Percentiles rank a stretch among this genome's conserved stretches.
These are phyloP conservation scores for Pseudogymnoascus sp. DNA, from an alignment of 2,329 filamentous ascomycete species.

Conservation along the genomic window DNA sequence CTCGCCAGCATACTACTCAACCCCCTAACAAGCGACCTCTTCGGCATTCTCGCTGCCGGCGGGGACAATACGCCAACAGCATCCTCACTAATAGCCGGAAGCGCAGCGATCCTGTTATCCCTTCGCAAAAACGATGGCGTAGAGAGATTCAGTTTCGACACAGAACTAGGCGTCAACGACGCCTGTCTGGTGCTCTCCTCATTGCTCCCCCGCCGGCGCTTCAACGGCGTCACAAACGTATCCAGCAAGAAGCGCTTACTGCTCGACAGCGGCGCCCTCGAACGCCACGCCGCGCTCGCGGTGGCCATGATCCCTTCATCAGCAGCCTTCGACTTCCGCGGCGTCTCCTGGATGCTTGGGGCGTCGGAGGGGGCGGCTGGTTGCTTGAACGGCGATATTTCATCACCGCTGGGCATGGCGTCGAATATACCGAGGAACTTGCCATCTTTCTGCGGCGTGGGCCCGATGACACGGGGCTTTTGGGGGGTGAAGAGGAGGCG, in stretches of 20 bases:
- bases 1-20: slow-evolving; percentile 69
- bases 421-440: slow-evolving; percentile 74
- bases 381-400: slow-evolving; percentile 23
- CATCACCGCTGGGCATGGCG: slow-evolving; percentile 47
- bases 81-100: slow-evolving; percentile 52
- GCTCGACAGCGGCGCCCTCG: slow-evolving; percentile 43
- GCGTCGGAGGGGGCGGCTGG: slow-evolving; percentile 26
- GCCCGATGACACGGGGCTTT: slow-evolving; percentile 59
- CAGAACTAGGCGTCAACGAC: slow-evolving; percentile 40
- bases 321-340: slow-evolving; percentile 24
- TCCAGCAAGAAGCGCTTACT: slow-evolving; percentile 57
- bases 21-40: slow-evolving; percentile 59
- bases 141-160: slow-evolving; percentile 52
- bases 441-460: slow-evolving; percentile 74
- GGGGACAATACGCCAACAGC: slow-evolving; percentile 43
- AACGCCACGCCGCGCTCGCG: slow-evolving; percentile 17
- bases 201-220: slow-evolving; percentile 38
- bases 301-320: slow-evolving; percentile 10
- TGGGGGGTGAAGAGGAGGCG: slow-evolving; percentile 55
- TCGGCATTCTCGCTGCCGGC: slow-evolving; percentile 42
- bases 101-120: slow-evolving; percentile 34
- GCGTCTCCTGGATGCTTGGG: slow-evolving; percentile 32
- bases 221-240: slow-evolving; percentile 59
- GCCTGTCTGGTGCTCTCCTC: slow-evolving; percentile 22
- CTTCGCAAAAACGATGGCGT: slow-evolving; percentile 67